phyloP scores from a whole-genome alignment of 805 yeast genomes.

The Hanseniaspora clermontiae region DNA sequence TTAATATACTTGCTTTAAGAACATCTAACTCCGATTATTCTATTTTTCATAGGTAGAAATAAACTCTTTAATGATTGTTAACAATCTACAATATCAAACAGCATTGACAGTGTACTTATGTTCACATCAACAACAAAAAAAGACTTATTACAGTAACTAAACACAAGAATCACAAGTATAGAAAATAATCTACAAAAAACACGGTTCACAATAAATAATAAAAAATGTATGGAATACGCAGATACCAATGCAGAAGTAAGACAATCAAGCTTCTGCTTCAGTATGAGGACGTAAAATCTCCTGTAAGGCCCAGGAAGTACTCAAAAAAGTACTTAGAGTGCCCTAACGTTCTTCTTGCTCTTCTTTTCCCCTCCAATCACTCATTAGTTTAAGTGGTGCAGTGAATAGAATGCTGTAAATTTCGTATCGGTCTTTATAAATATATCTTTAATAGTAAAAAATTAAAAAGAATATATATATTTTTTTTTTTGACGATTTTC shows the following conservation, averaged over 20 bases:
- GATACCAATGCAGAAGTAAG: slow-evolving; percentile 25
- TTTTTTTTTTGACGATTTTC: not conserved
- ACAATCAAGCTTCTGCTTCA: slow-evolving; percentile 17
- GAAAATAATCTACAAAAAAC: not conserved
- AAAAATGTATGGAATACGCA: slow-evolving; percentile 22
- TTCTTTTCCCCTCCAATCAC: slow-evolving; percentile 32
- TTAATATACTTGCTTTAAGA: too few species aligned
- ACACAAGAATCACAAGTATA: not conserved
- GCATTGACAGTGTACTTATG: too few species aligned
- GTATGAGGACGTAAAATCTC: slow-evolving; percentile 30
- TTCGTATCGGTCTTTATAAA: slow-evolving; percentile 25
- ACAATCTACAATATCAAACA: too few species aligned
- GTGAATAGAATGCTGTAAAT: slow-evolving; percentile 28
- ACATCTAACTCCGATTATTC: too few species aligned
- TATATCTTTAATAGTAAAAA: not conserved
- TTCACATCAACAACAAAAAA: too few species aligned
- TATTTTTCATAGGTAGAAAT: too few species aligned
- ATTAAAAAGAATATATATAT: not conserved
- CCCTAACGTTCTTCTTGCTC: slow-evolving; percentile 23
- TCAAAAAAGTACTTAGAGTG: slow-evolving; percentile 6
- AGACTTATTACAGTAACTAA: not conserved
- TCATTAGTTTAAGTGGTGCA: slow-evolving; percentile 27
- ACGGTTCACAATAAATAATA: not conserved
- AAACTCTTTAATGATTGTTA: too few species aligned
- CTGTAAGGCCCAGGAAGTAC: not conserved